A percentile compares a stretch with the other conserved stretches of the same genome.
Evolutionary conservation across 225 moss, liverwort and hornwort genomes (phyloP).

Genomic region (Thuidium tamariscinum): DNA sequence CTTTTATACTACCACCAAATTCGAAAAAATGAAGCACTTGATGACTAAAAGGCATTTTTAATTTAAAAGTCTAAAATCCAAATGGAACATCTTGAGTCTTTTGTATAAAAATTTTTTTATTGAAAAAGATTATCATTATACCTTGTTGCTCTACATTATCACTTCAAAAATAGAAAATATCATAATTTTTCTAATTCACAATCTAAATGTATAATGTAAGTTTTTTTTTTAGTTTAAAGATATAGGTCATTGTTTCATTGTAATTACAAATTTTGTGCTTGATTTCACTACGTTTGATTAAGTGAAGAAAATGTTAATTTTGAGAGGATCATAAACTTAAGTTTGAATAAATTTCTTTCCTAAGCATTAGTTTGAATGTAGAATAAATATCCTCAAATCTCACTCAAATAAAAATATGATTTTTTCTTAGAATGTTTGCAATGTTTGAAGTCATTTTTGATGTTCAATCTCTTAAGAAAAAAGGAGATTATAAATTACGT

Average conservation of each 20-base stretch:
- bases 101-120: not conserved
- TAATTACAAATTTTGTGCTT: no score
- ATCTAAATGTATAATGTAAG: not conserved
- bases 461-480: not conserved
- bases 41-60: not conserved
- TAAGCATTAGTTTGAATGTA: not conserved
- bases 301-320: no score
- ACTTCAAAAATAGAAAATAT: not conserved
- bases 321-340: no score
- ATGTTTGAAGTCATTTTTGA: not conserved
- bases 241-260: not conserved
- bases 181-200: no score
- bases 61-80: no score
- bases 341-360: not conserved
- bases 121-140: not conserved
- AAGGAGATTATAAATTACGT: no score
- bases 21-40: not conserved
- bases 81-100: not conserved
- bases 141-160: no score
- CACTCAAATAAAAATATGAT: not conserved
- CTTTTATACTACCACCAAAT: no score
- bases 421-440: no score
- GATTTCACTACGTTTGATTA: not conserved
- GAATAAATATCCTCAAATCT: fast-evolving
- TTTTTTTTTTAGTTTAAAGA: no score